Conservation (phyloP, 176 grass and related monocot species). For the Bolboschoenus planiculmis region DNA sequence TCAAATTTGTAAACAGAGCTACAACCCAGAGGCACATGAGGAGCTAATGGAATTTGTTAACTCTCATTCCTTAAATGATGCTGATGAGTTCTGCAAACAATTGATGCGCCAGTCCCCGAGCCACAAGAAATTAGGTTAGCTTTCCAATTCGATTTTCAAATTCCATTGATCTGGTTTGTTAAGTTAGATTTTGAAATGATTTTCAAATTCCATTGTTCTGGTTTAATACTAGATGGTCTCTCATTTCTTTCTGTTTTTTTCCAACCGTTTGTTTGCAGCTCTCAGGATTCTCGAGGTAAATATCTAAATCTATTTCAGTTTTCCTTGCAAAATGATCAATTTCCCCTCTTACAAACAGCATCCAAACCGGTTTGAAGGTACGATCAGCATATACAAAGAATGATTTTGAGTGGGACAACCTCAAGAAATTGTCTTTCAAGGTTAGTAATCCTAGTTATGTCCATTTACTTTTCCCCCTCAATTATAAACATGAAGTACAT, state of each 20-base stretch:
- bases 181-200: background rate
- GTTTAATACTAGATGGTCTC: background rate
- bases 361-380: slow-evolving; percentile 35
- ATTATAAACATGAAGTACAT: background rate
- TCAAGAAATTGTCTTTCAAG: slow-evolving; percentile 77
- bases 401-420: slow-evolving; percentile 97
- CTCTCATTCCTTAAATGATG: slow-evolving; percentile 55
- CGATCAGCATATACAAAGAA: slow-evolving; percentile 70
- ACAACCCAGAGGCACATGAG: slow-evolving; percentile 62
- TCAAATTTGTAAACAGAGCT: slow-evolving; percentile 40
- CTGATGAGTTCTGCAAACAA: slow-evolving; percentile 58
- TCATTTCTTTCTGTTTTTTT: slow-evolving; percentile 22
- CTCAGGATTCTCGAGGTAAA: slow-evolving; percentile 82
- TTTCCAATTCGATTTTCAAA: background rate
- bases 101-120: slow-evolving; percentile 61
- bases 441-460: slow-evolving; percentile 4
- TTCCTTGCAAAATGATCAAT: background rate
- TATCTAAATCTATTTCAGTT: slow-evolving; percentile 7
- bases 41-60: slow-evolving; percentile 75
- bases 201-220: background rate
- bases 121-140: slow-evolving; percentile 58
- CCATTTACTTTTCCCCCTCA: background rate
- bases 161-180: background rate
- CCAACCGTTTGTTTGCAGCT: slow-evolving; percentile 28
- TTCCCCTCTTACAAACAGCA: background rate